Base-by-base conservation (phyloP, 2,329 filamentous ascomycete genomes). In the Xylaria sp. region DNA sequence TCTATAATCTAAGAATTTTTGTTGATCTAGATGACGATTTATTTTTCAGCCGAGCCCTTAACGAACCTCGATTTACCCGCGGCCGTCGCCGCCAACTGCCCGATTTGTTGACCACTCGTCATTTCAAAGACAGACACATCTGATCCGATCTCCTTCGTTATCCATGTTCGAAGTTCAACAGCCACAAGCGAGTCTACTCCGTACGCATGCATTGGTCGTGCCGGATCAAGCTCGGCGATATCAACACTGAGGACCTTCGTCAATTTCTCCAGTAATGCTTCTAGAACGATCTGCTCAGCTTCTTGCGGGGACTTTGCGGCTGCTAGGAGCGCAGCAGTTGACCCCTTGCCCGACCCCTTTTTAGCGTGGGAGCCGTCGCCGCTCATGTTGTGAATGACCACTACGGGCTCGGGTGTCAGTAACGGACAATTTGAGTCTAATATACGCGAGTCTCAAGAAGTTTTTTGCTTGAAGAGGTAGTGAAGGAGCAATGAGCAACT, bases 131-230 rank as follows among this genome's bases (percentile, higher is more conserved):
- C 65, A 8, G 63, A 64, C 10, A 72, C 67, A 9, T 60, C 28
- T 2, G 67, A 65, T 0, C 57, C 41, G 34, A 71, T 67, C 25
- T 71, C 69, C n/a, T 67, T 64, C 10, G 55, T 54, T 25, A 80
- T 73, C 75, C 76, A 79, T 20, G 76, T 76, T 2, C 78, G 72
- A 25, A 80, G 54, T 57, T 80, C 78, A 0, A 79, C 75, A 0
- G 77, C 78, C 25, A 80, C 73, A 1, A 79, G 74, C 0, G 78
- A 79, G 67, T 80, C 78, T 1, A 79, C 74, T 3, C 78, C 78
- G 54, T 75, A 75, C 1, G 73, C 74, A 0, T 76, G 76, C 4
- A 80, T 70, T 3, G 72, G 72, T 48, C 73, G 73, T 3, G 62
- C 51, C 2, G 66, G 37, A 55, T 78, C 73, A 8, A 79, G 71